These are phyloP conservation scores for Solanum raphanifolium DNA, from an alignment of 257 asterid species.

Conservation along the genomic window DNA sequence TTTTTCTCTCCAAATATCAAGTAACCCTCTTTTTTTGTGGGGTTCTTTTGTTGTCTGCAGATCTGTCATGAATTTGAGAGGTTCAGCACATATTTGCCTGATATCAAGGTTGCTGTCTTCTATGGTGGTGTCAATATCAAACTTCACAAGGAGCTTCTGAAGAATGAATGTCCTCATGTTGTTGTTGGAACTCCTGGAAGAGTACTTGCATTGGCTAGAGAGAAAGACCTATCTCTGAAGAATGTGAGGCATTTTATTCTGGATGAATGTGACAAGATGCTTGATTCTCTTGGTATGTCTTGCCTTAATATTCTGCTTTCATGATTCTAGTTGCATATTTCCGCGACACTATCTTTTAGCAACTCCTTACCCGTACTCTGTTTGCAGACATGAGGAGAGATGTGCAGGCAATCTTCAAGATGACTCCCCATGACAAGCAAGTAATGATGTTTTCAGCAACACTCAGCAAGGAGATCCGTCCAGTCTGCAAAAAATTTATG, in stretches of 20 bases:
- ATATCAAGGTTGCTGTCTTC: slow-evolving; percentile 78
- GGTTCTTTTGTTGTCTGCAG: slow-evolving; percentile 23
- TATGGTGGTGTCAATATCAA: slow-evolving; percentile 82
- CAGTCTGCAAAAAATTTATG: slow-evolving; percentile 93
- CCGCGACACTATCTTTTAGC: neutral
- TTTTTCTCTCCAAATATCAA: neutral
- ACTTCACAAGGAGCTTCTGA: slow-evolving; percentile 73
- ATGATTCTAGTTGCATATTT: neutral
- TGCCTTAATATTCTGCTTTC: neutral
- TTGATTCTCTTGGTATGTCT: slow-evolving; percentile 74
- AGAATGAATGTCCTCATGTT: slow-evolving; percentile 91
- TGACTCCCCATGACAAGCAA: slow-evolving; percentile 95
- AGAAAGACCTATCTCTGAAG: slow-evolving; percentile 57
- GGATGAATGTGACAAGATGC: slow-evolving; percentile 97
- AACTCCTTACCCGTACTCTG: neutral
- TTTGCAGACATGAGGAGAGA: slow-evolving; percentile 82
- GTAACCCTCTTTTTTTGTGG: neutral
- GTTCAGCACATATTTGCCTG: slow-evolving; percentile 73
- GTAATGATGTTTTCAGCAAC: slow-evolving; percentile 98
- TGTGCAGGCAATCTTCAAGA: slow-evolving; percentile 85
- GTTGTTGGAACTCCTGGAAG: slow-evolving; percentile 96
- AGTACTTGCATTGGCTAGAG: slow-evolving; percentile 72
- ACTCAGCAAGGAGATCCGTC: slow-evolving; percentile 90
- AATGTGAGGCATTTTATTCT: slow-evolving; percentile 86
- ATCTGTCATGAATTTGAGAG: slow-evolving; percentile 88